phyloP scores from a whole-genome alignment of 1,284 basidiomycete genomes.

The Rhizoctonia solani region DNA sequence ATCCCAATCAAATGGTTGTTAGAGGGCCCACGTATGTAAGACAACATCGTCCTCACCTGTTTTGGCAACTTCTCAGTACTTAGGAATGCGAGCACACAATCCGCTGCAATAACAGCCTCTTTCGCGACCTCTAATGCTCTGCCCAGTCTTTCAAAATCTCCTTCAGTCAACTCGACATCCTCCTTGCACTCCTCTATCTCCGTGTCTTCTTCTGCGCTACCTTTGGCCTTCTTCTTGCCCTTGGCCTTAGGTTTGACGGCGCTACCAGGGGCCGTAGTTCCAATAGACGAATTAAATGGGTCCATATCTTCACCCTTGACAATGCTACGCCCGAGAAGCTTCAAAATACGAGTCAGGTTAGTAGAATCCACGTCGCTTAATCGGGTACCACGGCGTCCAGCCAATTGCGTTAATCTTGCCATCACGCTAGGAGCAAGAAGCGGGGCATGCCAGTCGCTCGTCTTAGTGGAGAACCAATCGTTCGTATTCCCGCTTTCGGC shows the following conservation, averaged over 20 bases:
- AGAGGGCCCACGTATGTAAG: not conserved
- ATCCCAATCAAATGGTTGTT: conserved; percentile 22
- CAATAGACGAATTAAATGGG: conserved; percentile 56
- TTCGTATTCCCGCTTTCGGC: conserved; percentile 39
- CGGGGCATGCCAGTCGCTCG: conserved; percentile 60
- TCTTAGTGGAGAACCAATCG: conserved; percentile 69
- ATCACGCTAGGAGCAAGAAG: conserved; percentile 63
- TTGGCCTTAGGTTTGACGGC: conserved; percentile 48
- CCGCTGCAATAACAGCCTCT: conserved; percentile 77
- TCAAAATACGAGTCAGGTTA: conserved; percentile 65
- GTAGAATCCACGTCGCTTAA: conserved; percentile 68
- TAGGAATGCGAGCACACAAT: conserved; percentile 78
- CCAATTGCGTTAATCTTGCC: conserved; percentile 64
- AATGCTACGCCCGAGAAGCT: conserved; percentile 76
- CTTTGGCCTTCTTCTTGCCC: conserved; percentile 43
- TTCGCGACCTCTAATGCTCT: conserved; percentile 59
- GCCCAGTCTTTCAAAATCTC: conserved; percentile 58
- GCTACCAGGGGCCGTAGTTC: conserved; percentile 43
- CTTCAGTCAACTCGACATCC: conserved; percentile 50
- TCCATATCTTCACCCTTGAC: conserved; percentile 71
- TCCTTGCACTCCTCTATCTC: conserved; percentile 40
- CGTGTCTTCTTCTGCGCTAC: conserved; percentile 36
- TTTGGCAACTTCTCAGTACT: conserved; percentile 79
- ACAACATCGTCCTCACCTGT: conserved; percentile 58
- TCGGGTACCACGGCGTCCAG: conserved; percentile 49